Percentiles rank a stretch among this genome's conserved stretches.
Conservation (phyloP, 2,329 filamentous ascomycete genomes). For the Nothophaeocryptopus gaeumannii region DNA sequence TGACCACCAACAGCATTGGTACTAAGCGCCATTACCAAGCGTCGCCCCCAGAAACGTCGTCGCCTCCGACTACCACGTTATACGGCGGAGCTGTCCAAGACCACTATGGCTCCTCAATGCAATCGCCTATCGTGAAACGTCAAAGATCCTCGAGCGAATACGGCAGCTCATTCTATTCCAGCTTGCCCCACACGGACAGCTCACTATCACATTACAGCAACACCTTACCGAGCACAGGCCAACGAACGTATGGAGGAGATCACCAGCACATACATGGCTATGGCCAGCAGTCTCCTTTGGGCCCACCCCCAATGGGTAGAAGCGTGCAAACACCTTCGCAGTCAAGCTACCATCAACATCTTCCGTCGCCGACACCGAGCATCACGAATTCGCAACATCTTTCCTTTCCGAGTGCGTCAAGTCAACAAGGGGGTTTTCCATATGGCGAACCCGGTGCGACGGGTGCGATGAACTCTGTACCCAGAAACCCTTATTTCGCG, state of each 20-base stretch:
- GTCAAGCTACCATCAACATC: slow-evolving; percentile 5
- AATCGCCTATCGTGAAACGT: slow-evolving; percentile 24
- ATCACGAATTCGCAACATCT: slow-evolving; percentile 16
- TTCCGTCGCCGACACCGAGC: slow-evolving; percentile 20
- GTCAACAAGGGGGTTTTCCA: slow-evolving; percentile 10
- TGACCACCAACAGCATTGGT: slow-evolving; percentile 15
- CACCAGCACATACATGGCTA: slow-evolving; percentile 16
- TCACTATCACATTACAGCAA: slow-evolving; percentile 14
- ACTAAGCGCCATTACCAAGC: slow-evolving; percentile 20
- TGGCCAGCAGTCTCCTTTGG: slow-evolving; percentile 16
- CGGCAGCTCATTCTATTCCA: slow-evolving; percentile 20
- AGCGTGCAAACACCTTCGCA: slow-evolving; percentile 14
- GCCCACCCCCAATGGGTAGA: slow-evolving; percentile 13
- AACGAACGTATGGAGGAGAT: slow-evolving; percentile 12
- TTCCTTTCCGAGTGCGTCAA: slow-evolving; percentile 12
- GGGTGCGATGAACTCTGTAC: slow-evolving; percentile 18
- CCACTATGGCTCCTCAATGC: slow-evolving; percentile 17
- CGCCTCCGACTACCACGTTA: slow-evolving; percentile 13
- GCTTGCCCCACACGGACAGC: slow-evolving; percentile 12
- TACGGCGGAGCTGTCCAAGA: slow-evolving; percentile 23
- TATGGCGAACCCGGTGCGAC: slow-evolving; percentile 17
- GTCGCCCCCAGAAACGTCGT: slow-evolving; percentile 21
- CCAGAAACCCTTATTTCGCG: slow-evolving; percentile 13
- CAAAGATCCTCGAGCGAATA: slow-evolving; percentile 29
- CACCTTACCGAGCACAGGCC: slow-evolving; percentile 18